A percentile compares a stretch with the other conserved stretches of the same genome.
phyloP scores from a whole-genome alignment of 2,329 filamentous ascomycete genomes.

The Leptographium lundbergii region DNA sequence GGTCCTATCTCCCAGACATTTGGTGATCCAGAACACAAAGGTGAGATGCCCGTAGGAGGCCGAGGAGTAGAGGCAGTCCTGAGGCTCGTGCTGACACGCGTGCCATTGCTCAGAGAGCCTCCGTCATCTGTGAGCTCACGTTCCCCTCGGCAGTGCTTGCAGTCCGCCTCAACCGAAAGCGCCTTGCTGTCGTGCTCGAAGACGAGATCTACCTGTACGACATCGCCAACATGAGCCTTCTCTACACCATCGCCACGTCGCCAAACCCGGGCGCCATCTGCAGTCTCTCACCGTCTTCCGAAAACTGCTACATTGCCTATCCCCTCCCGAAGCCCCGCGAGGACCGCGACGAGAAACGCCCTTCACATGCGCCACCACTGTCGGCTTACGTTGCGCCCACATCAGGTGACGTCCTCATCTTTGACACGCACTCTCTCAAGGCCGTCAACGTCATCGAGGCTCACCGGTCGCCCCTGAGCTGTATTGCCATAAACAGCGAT shows the following conservation, averaged over 20 bases:
- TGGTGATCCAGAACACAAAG: constrained; percentile 97
- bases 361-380: constrained; percentile 73
- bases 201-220: constrained; percentile 98
- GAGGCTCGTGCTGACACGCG: neutral
- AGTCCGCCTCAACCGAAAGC: constrained; percentile 86
- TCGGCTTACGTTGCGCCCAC: constrained; percentile 72
- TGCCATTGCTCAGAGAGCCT: constrained; percentile 35
- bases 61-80: neutral
- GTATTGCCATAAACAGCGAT: constrained; percentile 82
- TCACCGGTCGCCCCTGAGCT: constrained; percentile 81
- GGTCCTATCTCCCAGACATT: constrained; percentile 77
- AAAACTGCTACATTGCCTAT: constrained; percentile 92
- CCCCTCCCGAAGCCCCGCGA: constrained; percentile 67
- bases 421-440: constrained; percentile 79
- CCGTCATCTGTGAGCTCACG: constrained; percentile 95
- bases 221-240: constrained; percentile 93
- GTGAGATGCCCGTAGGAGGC: constrained; percentile 29
- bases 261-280: constrained; percentile 88
- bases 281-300: constrained; percentile 83
- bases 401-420: constrained; percentile 84
- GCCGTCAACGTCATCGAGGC: constrained; percentile 93
- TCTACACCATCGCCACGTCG: constrained; percentile 86
- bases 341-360: constrained; percentile 43
- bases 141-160: constrained; percentile 95
- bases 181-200: constrained; percentile 84